Evolutionary conservation across 768 basidiomycete genomes (phyloP).

Genomic region (Hypsizygus marmoreus): DNA sequence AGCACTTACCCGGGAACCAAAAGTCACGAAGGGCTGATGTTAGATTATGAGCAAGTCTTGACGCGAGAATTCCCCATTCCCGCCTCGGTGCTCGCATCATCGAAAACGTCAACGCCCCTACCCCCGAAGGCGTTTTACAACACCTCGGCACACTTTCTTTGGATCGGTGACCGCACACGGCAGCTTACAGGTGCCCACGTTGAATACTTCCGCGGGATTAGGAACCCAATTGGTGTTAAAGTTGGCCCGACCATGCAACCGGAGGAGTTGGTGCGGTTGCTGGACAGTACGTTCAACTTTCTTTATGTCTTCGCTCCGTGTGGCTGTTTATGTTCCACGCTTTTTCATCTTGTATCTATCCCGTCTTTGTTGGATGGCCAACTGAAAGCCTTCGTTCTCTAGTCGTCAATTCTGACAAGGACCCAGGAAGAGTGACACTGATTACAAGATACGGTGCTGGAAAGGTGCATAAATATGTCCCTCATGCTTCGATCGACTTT

Average conservation of each 20-base stretch:
- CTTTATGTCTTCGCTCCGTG: background rate
- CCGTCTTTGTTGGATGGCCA: background rate
- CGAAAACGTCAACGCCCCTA: background rate
- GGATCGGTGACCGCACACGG: constrained; percentile 96
- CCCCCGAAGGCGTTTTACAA: constrained; percentile 67
- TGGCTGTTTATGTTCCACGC: background rate
- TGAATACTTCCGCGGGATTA: constrained; percentile 90
- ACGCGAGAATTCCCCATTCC: constrained; percentile 67
- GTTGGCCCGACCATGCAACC: constrained; percentile 86
- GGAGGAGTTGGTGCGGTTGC: constrained; percentile 73
- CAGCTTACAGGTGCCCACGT: constrained; percentile 93
- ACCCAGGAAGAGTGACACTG: constrained; percentile 80
- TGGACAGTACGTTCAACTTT: constrained; percentile 61
- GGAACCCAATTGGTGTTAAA: constrained; percentile 95
- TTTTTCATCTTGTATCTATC: constrained; percentile 5
- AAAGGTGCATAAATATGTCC: constrained; percentile 50
- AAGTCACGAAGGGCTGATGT: constrained; percentile 92
- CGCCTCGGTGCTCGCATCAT: background rate
- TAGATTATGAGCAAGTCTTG: constrained; percentile 90
- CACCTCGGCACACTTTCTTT: constrained; percentile 91
- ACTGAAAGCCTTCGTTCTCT: constrained; percentile 6
- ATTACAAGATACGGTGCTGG: constrained; percentile 93
- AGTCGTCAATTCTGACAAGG: constrained; percentile 89
- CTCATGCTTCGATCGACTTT: constrained; percentile 1
- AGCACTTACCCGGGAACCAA: background rate